Evolutionary conservation across 2,329 filamentous ascomycete species (phyloP), one percentile per base, ranked within the genome.

Genomic region (Coleophoma eucalyptorum): DNA sequence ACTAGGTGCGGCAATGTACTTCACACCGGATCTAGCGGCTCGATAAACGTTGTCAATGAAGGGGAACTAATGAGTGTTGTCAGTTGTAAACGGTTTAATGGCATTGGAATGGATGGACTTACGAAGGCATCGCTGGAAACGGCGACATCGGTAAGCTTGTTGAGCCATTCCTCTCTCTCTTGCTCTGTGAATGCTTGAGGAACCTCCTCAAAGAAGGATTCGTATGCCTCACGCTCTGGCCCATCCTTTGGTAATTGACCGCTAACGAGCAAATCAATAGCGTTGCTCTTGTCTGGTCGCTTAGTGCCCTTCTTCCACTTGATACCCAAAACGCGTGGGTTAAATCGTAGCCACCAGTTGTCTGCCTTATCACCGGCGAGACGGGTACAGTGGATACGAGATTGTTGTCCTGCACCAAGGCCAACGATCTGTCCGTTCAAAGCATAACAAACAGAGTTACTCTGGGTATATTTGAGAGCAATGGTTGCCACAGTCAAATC

Each of bases 281-380:
- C 93, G 69, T 99, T 99, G 77, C 89, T 95, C 83, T 97, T 99
- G 71, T 97, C 93, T 43, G 94, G 82, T 51, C 94, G 85, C 84
- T 97, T 97, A 67, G 89, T 90, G 63, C 94, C 93, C 76, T 94
- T 93, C 81, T 96, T 97, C 90, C 91, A 99, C 77, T 93, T 89
- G 69, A 99, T 87, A 66, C 77, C 79, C 46, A 97, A 80, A 12
- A 94, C 89, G 48, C 90, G 87, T 61, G 90, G 86, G 77, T 97
- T 89, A 84, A 97, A 97, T 65, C 94, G 89, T 79, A 99, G 88
- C 94, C 93, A 99, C 93, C 93, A 97, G 79, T 96, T 97, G 73
- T 99, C 94, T 45, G 92, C 90, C 80, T 99, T 99, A 78, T 97
- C 93, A 54, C 94, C 94, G 11, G 94, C 94, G 47, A 99, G 83